phyloP scores from a whole-genome alignment of 108 stramenopile species.

The Phaeodactylum tricornutum region DNA sequence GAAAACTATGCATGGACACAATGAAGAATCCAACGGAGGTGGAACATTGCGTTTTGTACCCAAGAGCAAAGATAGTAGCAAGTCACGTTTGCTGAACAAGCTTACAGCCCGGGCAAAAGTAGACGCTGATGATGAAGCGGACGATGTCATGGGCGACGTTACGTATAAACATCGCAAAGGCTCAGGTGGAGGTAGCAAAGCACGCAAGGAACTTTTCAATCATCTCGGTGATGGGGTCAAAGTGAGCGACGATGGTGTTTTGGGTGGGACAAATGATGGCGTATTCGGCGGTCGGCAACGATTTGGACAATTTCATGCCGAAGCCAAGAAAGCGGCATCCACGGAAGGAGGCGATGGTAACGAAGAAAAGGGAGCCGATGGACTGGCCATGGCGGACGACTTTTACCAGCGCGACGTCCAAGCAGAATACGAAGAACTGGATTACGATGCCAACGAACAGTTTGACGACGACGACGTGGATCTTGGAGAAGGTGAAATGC shows the following conservation, averaged over 20 bases:
- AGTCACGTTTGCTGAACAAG: conserved; percentile 4
- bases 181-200: conserved; percentile 21
- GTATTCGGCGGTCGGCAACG: conserved; percentile 65
- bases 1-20: not conserved
- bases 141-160: conserved; percentile 80
- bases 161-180: conserved; percentile 48
- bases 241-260: conserved; percentile 72
- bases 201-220: conserved; percentile 56
- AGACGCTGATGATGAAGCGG: conserved; percentile 48
- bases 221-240: conserved; percentile 54
- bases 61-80: not conserved
- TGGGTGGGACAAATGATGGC: conserved; percentile 73
- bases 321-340: conserved; percentile 1
- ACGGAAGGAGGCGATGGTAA: conserved; percentile 7
- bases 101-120: conserved; percentile 9
- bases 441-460: conserved; percentile 85
- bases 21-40: not conserved
- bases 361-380: conserved; percentile 42
- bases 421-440: conserved; percentile 82
- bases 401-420: conserved; percentile 79
- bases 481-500: conserved; percentile 64
- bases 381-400: conserved; percentile 75
- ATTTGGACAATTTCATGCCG: conserved; percentile 38
- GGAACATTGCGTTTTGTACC: not conserved
- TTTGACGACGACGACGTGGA: conserved; percentile 88